A percentile compares a stretch with the other conserved stretches of the same genome.
phyloP scores from a whole-genome alignment of 345 rosid genomes.

The Eucalyptus rudis region DNA sequence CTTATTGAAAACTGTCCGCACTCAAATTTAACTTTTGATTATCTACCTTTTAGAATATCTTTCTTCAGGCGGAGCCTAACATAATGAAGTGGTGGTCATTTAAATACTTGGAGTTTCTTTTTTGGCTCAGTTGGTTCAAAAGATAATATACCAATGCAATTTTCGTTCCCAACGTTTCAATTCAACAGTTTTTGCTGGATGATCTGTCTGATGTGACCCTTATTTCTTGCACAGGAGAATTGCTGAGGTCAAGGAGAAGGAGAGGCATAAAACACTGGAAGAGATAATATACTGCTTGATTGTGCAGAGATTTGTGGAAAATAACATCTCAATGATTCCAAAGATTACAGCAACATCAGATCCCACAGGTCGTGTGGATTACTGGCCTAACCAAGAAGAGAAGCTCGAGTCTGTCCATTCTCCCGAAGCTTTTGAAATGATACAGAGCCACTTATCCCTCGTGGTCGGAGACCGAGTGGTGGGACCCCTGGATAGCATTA shows the following conservation, averaged over 20 bases:
- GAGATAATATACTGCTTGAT: conserved; percentile 85
- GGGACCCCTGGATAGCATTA: conserved; percentile 56
- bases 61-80: neutral
- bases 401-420: conserved; percentile 85
- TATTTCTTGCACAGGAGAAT: conserved; percentile 47
- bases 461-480: conserved; percentile 67
- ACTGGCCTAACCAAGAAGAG: conserved; percentile 91
- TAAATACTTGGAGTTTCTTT: neutral
- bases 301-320: conserved; percentile 61
- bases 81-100: neutral
- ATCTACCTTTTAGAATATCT: neutral
- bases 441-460: conserved; percentile 68
- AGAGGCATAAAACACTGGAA: conserved; percentile 44
- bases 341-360: conserved; percentile 53
- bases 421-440: conserved; percentile 89
- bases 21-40: neutral
- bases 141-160: neutral
- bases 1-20: neutral
- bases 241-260: conserved; percentile 78
- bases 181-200: neutral
- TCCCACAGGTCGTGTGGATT: conserved; percentile 68
- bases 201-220: neutral
- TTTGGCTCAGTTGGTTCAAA: neutral
- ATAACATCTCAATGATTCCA: conserved; percentile 65
- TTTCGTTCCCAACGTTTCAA: neutral